phyloP scores from a whole-genome alignment of 345 rosid genomes.

The Schrenkiella parvula region DNA sequence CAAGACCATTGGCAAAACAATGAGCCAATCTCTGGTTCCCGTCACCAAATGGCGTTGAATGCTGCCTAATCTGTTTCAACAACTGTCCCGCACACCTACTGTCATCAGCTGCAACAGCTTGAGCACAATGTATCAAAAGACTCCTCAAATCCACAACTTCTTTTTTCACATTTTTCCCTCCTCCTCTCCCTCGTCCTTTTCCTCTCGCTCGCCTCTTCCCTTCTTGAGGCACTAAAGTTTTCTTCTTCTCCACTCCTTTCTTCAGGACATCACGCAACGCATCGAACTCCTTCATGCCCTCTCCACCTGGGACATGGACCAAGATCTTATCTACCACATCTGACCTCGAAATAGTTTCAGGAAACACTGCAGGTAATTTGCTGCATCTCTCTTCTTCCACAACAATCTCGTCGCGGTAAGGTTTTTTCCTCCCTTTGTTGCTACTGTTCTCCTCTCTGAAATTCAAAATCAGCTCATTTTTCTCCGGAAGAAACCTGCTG shows the following conservation, averaged over 20 bases:
- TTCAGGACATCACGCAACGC: conserved; percentile 56
- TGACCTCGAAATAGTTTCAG: conserved; percentile 54
- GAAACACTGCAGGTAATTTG: conserved; percentile 61
- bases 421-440: conserved; percentile 52
- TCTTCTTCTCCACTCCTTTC: conserved; percentile 44
- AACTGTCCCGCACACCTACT: conserved; percentile 57
- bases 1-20: conserved; percentile 78
- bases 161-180: conserved; percentile 46
- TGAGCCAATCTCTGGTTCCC: conserved; percentile 85
- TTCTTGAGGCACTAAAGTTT: conserved; percentile 28
- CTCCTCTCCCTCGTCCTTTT: conserved; percentile 44
- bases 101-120: conserved; percentile 78
- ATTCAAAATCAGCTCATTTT: conserved; percentile 39
- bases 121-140: conserved; percentile 75
- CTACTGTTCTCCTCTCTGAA: conserved; percentile 29
- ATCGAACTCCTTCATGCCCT: conserved; percentile 33
- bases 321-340: conserved; percentile 67
- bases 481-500: conserved; percentile 54
- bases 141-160: conserved; percentile 86
- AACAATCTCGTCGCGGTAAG: conserved; percentile 40
- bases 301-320: conserved; percentile 41
- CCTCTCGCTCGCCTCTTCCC: conserved; percentile 38
- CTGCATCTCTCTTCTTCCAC: conserved; percentile 68
- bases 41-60: conserved; percentile 80
- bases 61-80: conserved; percentile 72